Evolutionary conservation across 2,329 filamentous ascomycete genomes (phyloP).

Genomic region (Coniochaeta ligniaria): DNA sequence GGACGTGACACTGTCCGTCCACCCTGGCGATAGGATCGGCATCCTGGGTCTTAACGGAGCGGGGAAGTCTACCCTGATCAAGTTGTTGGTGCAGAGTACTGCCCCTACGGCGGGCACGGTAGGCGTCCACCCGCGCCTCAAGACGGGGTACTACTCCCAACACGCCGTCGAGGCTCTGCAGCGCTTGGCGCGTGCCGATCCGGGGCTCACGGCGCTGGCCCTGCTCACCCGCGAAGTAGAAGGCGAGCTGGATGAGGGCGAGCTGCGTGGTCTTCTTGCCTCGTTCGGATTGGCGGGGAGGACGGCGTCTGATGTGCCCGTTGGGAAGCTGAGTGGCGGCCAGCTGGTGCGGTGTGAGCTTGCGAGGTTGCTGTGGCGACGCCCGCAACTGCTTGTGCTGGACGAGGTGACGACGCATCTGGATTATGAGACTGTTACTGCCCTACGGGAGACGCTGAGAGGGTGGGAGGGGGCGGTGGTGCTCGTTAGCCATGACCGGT

Average conservation of each 20-base stretch:
- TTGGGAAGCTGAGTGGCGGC: conserved; percentile 69
- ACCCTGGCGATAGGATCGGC: conserved; percentile 67
- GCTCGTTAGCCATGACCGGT: conserved; percentile 75
- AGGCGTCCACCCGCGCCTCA: conserved; percentile 60
- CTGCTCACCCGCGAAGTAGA: conserved; percentile 51
- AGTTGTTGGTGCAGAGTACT: conserved; percentile 56
- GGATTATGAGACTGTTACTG: conserved; percentile 73
- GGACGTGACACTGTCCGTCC: conserved; percentile 60
- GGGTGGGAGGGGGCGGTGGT: conserved; percentile 68
- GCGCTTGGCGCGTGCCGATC: conserved; percentile 37
- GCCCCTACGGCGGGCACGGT: conserved; percentile 55
- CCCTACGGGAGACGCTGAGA: conserved; percentile 58
- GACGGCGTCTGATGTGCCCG: conserved; percentile 64
- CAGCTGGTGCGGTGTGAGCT: conserved; percentile 64
- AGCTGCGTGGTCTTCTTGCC: conserved; percentile 58
- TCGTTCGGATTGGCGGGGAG: conserved; percentile 65
- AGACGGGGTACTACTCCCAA: conserved; percentile 72
- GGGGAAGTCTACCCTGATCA: conserved; percentile 75
- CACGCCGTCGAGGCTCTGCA: conserved; percentile 68
- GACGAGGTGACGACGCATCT: conserved; percentile 83
- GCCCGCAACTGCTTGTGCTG: conserved; percentile 66
- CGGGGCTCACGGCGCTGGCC: conserved; percentile 53
- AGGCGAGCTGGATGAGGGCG: conserved; percentile 54
- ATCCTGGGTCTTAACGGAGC: conserved; percentile 74
- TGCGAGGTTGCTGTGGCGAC: conserved; percentile 59